A percentile compares a stretch with the other conserved stretches of the same genome.
Evolutionary conservation across 305 asterid species (phyloP).

Genomic region (Nicotiana rustica): DNA sequence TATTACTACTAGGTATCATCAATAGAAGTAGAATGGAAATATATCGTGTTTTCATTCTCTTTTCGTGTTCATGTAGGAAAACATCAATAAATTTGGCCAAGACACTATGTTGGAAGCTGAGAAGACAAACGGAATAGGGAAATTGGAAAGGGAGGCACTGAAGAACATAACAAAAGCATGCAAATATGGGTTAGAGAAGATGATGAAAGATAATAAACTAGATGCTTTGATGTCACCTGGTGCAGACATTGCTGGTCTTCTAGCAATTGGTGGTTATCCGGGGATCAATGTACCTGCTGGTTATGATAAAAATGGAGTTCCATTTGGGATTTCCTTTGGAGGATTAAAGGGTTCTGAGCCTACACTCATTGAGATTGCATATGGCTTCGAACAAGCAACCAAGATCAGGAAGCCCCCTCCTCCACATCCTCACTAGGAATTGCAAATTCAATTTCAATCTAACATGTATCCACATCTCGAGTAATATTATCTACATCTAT

Average conservation of each 20-base stretch:
- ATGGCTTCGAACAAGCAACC: conserved; percentile 67
- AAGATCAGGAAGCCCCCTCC: conserved; percentile 61
- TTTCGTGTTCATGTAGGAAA: conserved; percentile 52
- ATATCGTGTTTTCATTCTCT: neutral
- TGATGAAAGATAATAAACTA: conserved; percentile 59
- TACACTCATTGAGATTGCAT: conserved; percentile 56
- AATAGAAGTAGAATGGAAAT: neutral
- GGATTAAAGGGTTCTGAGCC: conserved; percentile 62
- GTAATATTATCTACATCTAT: neutral
- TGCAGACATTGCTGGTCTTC: neutral
- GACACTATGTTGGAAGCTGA: conserved; percentile 56
- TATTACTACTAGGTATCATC: neutral
- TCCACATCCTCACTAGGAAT: conserved; percentile 29
- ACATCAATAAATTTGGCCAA: conserved; percentile 53
- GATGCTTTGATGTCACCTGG: conserved; percentile 60
- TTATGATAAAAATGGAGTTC: conserved; percentile 47
- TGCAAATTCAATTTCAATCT: neutral
- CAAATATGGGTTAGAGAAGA: conserved; percentile 56
- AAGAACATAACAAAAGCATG: conserved; percentile 49
- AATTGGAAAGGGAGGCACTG: conserved; percentile 49
- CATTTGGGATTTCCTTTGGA: conserved; percentile 56
- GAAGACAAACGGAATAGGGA: conserved; percentile 60
- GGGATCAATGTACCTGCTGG: conserved; percentile 64
- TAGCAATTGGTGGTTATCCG: conserved; percentile 61
- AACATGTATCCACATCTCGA: neutral